These are phyloP conservation scores for Stentor coeruleus DNA, from an alignment of 73 alveolate genomes.

Conservation along the genomic window DNA sequence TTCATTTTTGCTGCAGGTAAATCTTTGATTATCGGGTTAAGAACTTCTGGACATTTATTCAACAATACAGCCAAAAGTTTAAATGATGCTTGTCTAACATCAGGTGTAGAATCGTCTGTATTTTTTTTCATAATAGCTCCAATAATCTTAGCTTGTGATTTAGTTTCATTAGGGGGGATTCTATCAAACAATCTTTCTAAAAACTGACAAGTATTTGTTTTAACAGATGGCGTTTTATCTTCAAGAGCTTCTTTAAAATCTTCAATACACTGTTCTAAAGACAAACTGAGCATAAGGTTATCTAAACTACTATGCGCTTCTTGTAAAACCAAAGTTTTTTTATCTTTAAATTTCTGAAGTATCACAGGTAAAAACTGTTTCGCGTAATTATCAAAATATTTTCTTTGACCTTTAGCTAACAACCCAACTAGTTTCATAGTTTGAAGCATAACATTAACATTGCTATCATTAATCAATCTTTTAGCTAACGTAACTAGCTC, in stretches of 20 bases:
- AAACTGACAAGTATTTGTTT: conserved; percentile 34
- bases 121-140: conserved; percentile 33
- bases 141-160: conserved; percentile 26
- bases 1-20: conserved; percentile 22
- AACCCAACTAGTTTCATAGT: conserved; percentile 29
- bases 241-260: conserved; percentile 29
- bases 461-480: conserved; percentile 31
- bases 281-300: conserved; percentile 31
- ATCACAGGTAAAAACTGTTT: background rate
- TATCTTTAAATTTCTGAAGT: conserved; percentile 33
- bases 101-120: conserved; percentile 40
- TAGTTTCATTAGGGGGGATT: conserved; percentile 37
- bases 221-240: conserved; percentile 57
- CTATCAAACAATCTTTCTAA: conserved; percentile 31
- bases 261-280: conserved; percentile 30
- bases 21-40: background rate
- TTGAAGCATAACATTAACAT: conserved; percentile 33
- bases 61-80: conserved; percentile 37
- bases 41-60: conserved; percentile 44
- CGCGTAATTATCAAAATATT: conserved; percentile 25
- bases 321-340: conserved; percentile 28
- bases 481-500: conserved; percentile 29
- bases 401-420: conserved; percentile 30
- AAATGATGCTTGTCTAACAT: conserved; percentile 49
- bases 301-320: conserved; percentile 39